Evolutionary conservation across 345 rosid species (phyloP).

Genomic region (Sonneratia caseolaris): DNA sequence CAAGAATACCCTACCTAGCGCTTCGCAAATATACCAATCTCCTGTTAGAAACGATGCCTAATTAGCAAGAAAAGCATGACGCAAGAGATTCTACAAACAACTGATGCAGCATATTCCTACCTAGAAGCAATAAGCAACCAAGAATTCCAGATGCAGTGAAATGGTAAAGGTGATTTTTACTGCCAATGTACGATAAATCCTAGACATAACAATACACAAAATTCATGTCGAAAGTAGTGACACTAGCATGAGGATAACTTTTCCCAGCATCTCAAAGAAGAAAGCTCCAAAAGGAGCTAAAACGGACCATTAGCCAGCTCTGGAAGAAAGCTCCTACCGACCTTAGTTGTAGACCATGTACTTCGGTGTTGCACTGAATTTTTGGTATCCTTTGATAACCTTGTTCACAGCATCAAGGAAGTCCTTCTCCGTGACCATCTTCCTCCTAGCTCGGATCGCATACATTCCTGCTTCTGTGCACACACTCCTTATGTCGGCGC

Average conservation of each 20-base stretch:
- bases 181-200: background rate
- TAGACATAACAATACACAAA: background rate
- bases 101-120: no score
- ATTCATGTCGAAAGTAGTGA: background rate
- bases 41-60: background rate
- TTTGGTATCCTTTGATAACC: slow-evolving; percentile 91
- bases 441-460: slow-evolving; percentile 82
- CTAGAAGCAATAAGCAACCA: background rate
- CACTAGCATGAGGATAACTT: background rate
- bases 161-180: background rate
- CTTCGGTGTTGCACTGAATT: slow-evolving; percentile 90
- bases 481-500: slow-evolving; percentile 92
- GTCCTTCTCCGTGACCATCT: slow-evolving; percentile 92
- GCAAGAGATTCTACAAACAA: background rate
- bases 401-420: slow-evolving; percentile 96
- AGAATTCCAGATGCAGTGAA: background rate
- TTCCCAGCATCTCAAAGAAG: no score
- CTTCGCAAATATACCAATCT: no score
- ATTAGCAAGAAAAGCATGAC: background rate
- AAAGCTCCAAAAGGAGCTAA: no score
- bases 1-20: no score
- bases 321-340: background rate
- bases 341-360: slow-evolving; percentile 80
- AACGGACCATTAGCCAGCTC: no score
- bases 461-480: slow-evolving; percentile 98